Percentiles rank a stretch among this genome's conserved stretches.
These are phyloP conservation scores for Plenodomus biglobosus DNA, from an alignment of 2,329 filamentous ascomycete species.

Conservation along the genomic window DNA sequence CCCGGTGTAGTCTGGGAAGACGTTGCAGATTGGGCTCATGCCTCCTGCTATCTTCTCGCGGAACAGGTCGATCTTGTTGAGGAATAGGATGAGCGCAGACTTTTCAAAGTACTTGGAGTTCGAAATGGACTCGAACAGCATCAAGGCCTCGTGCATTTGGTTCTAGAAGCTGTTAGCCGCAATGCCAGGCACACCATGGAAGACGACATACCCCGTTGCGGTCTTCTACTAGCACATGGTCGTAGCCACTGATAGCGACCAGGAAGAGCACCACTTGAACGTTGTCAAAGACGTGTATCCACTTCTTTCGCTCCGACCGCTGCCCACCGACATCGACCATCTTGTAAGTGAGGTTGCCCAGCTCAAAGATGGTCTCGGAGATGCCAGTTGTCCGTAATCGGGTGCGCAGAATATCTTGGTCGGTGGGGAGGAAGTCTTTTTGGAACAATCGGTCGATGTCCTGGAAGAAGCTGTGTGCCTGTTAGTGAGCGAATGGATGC, in stretches of 20 bases:
- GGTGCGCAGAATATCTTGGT: slow-evolving; percentile 92
- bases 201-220: slow-evolving; percentile 79
- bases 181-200: no score
- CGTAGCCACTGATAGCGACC: slow-evolving; percentile 93
- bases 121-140: slow-evolving; percentile 57
- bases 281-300: slow-evolving; percentile 96
- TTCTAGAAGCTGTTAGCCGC: slow-evolving; percentile 45
- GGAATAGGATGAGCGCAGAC: slow-evolving; percentile 55
- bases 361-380: slow-evolving; percentile 90
- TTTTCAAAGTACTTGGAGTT: slow-evolving; percentile 57
- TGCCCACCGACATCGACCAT: slow-evolving; percentile 97
- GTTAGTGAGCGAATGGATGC: slow-evolving; percentile 16
- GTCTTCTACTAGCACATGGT: slow-evolving; percentile 94
- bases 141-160: slow-evolving; percentile 58
- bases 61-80: slow-evolving; percentile 58
- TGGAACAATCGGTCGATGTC: slow-evolving; percentile 65
- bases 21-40: slow-evolving; percentile 51
- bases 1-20: slow-evolving; percentile 55
- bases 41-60: slow-evolving; percentile 52
- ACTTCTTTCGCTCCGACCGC: slow-evolving; percentile 92
- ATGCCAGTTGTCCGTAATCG: slow-evolving; percentile 92
- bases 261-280: slow-evolving; percentile 91
- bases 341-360: slow-evolving; percentile 88
- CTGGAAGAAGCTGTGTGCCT: slow-evolving; percentile 72
- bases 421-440: slow-evolving; percentile 80